Percentiles rank a stretch among this genome's conserved stretches.
These are phyloP conservation scores for Lenwebbia sp. DNA, from an alignment of 345 rosid genomes.

Conservation along the genomic window DNA sequence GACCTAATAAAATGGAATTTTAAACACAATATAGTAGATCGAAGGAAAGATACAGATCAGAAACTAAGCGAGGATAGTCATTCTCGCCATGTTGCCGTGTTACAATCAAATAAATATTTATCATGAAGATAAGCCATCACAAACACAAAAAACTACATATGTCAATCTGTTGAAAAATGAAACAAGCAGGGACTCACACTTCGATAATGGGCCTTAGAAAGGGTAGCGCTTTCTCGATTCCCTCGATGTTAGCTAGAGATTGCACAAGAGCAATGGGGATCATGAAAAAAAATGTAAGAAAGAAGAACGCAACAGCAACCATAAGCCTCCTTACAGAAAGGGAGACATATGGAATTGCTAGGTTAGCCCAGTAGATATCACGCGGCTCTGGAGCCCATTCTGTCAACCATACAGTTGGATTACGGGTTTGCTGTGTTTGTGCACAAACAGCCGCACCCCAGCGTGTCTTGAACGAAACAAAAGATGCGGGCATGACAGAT, in stretches of 20 bases:
- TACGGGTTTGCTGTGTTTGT: slow-evolving; percentile 85
- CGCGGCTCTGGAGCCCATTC: slow-evolving; percentile 97
- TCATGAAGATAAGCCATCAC: not conserved
- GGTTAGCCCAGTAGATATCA: slow-evolving; percentile 78
- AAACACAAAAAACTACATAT: not conserved
- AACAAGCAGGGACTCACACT: slow-evolving; percentile 34
- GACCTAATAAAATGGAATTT: not conserved
- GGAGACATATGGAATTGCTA: slow-evolving; percentile 82
- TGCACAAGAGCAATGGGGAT: slow-evolving; percentile 88
- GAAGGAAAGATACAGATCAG: not conserved
- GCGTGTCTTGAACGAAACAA: slow-evolving; percentile 80
- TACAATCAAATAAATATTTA: not conserved
- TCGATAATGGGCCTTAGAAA: slow-evolving; percentile 72
- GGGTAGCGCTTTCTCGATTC: slow-evolving; percentile 77
- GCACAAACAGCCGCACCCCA: slow-evolving; percentile 96
- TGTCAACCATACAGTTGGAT: slow-evolving; percentile 84
- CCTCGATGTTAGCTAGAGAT: slow-evolving; percentile 87
- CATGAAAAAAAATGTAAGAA: slow-evolving; percentile 95
- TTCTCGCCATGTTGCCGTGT: not conserved
- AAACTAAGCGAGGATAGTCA: not conserved
- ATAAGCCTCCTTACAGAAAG: slow-evolving; percentile 68
- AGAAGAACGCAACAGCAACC: slow-evolving; percentile 60
- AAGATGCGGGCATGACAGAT: slow-evolving; percentile 64
- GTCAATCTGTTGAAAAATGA: not conserved
- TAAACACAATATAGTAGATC: not conserved